A percentile compares a stretch with the other conserved stretches of the same genome.
These are phyloP conservation scores for Psophocarpus tetragonolobus DNA, from an alignment of 306 rosid species.

Conservation along the genomic window DNA sequence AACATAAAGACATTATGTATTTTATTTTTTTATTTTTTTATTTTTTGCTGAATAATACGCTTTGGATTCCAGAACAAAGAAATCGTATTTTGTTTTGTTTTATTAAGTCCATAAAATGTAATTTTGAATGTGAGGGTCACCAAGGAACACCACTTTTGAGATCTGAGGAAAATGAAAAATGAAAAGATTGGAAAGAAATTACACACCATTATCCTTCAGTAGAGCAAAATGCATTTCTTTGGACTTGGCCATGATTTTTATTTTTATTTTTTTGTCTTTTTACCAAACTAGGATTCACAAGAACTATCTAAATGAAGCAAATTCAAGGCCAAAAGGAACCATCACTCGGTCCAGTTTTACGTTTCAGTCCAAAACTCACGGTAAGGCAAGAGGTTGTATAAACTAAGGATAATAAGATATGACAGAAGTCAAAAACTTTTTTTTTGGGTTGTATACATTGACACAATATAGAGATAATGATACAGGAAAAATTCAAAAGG, in stretches of 20 bases:
- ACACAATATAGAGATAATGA: constrained; percentile 39
- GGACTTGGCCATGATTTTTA: background rate
- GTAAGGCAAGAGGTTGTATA: constrained; percentile 7
- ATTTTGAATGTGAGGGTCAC: background rate
- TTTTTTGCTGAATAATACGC: too few relatives aligned
- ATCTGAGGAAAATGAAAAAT: background rate
- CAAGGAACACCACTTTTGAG: background rate
- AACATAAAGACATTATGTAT: background rate
- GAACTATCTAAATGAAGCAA: constrained; percentile 34
- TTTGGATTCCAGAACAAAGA: background rate
- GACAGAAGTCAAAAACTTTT: constrained; percentile 28
- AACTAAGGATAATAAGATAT: constrained; percentile 25
- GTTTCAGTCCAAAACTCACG: background rate
- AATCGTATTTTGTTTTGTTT: background rate
- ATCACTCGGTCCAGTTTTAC: background rate
- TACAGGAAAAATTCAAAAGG: constrained; percentile 32
- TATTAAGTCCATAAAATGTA: background rate
- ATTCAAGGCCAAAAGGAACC: constrained; percentile 22
- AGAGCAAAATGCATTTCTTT: background rate
- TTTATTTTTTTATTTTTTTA: too few relatives aligned
- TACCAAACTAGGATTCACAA: background rate
- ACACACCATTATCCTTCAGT: background rate
- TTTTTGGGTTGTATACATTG: constrained; percentile 32
- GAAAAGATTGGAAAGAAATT: background rate
- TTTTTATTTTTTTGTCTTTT: background rate